Base-by-base conservation (phyloP, 805 yeast genomes). In the Metschnikowia peoriensis region DNA sequence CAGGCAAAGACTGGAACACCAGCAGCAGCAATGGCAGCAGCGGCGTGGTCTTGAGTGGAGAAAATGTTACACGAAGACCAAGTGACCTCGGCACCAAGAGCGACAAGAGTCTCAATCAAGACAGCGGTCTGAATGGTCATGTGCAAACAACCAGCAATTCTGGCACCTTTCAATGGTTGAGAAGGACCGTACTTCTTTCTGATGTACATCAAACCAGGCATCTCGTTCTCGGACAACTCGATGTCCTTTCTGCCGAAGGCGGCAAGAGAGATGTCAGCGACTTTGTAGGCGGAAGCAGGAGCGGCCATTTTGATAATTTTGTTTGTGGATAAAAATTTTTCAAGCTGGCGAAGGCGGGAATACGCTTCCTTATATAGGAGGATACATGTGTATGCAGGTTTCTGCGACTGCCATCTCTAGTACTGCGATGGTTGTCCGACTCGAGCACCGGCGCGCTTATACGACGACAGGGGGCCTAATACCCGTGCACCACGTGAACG, bases 81-180 rank as follows among this genome's bases (percentile, higher is more conserved):
- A 70, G 99, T 94, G 59, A 93, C 98, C 83, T 93, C 99, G 60
- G 99, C 99, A 81, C 99, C 99, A 66, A 93, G 84, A 61, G 96
- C 97, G 68, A 84, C 89, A 69, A 94, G 84, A 65, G 99, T 93
- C 84, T 93, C 99, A 69, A 94, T 94, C 77, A 93, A 84, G 62
- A 93, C 98, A 65, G 98, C 99, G 68, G 99, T 94, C 82, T 93
- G 99, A 70, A 94, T 88, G 76, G 99, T 93, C 98, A 94, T 94
- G 82, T 93, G 99, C 73, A 93, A 83, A 83, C 99, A 93, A 71
- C 98, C 99, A 62, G 98, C 98, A 69, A 93, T 85, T 81, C 97
- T 87, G 64, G 99, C 98, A 68, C 98, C 99, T 77, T 89, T 88
- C 77, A 93, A 86, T 63, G 98, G 98, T 80, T 93, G 97, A 58